phyloP scores from a whole-genome alignment of 345 rosid genomes.

The Gossypium bickii region DNA sequence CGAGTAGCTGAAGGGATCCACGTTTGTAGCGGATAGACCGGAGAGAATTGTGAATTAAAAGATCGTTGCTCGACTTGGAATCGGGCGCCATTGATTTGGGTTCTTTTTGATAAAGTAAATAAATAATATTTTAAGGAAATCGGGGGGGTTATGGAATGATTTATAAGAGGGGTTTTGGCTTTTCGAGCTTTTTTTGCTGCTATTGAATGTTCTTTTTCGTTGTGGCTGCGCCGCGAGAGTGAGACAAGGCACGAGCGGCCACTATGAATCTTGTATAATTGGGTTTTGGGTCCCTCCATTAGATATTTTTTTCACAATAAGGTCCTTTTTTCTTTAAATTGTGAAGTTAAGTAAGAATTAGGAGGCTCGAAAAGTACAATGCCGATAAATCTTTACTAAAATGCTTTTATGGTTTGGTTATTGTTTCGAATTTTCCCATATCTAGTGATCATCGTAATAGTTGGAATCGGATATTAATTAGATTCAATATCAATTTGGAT shows the following conservation, averaged over 20 bases:
- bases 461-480: no score
- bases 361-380: no score
- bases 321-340: no score
- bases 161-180: background rate
- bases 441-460: no score
- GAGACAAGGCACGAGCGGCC: background rate
- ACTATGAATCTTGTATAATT: background rate
- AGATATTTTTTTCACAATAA: no score
- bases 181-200: background rate
- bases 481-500: fast-evolving
- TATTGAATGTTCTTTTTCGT: background rate
- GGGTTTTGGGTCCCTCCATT: background rate
- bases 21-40: constrained; percentile 1
- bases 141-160: background rate
- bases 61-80: background rate
- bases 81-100: background rate
- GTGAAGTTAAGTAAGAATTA: no score
- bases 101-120: background rate
- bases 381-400: no score
- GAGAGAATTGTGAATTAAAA: background rate
- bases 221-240: background rate
- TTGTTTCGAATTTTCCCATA: no score
- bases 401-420: no score
- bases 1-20: background rate
- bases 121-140: background rate